phyloP scores from a whole-genome alignment of 768 basidiomycete species.

The Mrakia blollopis region DNA sequence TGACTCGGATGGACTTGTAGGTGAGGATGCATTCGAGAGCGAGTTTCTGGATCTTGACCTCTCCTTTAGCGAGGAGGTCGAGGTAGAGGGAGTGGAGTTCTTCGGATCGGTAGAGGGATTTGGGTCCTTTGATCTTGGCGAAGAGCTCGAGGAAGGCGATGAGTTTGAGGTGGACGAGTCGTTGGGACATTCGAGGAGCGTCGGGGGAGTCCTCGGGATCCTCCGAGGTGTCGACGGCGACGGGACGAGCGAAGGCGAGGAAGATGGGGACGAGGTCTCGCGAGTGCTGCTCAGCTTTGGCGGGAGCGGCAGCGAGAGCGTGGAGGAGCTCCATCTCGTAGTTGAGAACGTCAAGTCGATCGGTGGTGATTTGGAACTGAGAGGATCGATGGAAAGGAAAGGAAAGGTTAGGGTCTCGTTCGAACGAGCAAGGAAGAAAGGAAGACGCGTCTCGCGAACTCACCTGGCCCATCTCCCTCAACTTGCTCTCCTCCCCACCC shows the following conservation, averaged over 20 bases:
- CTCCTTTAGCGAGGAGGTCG: slow-evolving; percentile 76
- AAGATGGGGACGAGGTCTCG: slow-evolving; percentile 83
- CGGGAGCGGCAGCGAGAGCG: slow-evolving; percentile 62
- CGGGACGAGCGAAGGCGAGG: slow-evolving; percentile 48
- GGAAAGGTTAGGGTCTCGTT: slow-evolving; percentile 28
- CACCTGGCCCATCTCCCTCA: slow-evolving; percentile 56
- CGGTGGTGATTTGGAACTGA: slow-evolving; percentile 44
- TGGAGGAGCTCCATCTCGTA: slow-evolving; percentile 78
- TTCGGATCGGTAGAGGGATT: slow-evolving; percentile 67
- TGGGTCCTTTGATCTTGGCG: slow-evolving; percentile 88
- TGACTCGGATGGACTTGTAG: slow-evolving; percentile 64
- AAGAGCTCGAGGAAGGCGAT: slow-evolving; percentile 75
- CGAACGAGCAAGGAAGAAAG: slow-evolving; percentile 44
- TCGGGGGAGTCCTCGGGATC: slow-evolving; percentile 32
- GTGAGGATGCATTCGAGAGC: slow-evolving; percentile 74
- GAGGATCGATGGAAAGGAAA: neutral
- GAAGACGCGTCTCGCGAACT: slow-evolving; percentile 46
- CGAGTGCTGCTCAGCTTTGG: slow-evolving; percentile 78
- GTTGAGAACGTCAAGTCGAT: slow-evolving; percentile 63
- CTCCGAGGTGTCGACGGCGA: slow-evolving; percentile 6
- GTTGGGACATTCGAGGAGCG: slow-evolving; percentile 38
- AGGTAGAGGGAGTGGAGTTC: slow-evolving; percentile 63
- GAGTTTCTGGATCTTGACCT: slow-evolving; percentile 66
- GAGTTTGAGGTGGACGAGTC: slow-evolving; percentile 45
- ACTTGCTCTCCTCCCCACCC: slow-evolving; percentile 65